phyloP scores from a whole-genome alignment of 306 rosid species.

The Vachellia collinsii region DNA sequence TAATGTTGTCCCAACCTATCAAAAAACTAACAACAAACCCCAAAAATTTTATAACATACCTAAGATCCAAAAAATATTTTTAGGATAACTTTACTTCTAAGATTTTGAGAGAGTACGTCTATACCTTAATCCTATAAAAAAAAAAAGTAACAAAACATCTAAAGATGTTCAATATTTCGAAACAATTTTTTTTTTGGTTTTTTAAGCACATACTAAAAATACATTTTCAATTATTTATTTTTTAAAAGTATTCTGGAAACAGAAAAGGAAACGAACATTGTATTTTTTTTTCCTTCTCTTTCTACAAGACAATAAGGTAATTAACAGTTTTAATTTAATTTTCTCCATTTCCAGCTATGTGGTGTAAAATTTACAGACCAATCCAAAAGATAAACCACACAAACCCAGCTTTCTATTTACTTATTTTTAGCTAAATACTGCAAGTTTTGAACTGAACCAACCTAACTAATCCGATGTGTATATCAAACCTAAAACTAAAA shows the following conservation, averaged over 20 bases:
- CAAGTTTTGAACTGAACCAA: constrained; percentile 29
- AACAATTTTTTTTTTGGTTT: too few species aligned
- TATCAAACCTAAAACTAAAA: background rate
- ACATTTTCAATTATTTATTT: background rate
- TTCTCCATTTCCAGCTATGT: background rate
- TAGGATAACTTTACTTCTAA: too few species aligned
- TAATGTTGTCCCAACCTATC: too few species aligned
- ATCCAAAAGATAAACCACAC: background rate
- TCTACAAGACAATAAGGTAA: background rate
- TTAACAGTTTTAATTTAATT: background rate
- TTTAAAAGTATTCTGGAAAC: background rate
- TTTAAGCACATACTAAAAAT: too few species aligned
- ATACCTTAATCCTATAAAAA: too few species aligned
- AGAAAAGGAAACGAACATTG: background rate
- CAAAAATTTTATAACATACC: too few species aligned
- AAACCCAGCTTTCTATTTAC: background rate
- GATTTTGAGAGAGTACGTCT: too few species aligned
- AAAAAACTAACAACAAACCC: too few species aligned
- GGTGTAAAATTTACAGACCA: background rate
- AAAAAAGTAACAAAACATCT: too few species aligned
- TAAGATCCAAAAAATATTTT: too few species aligned
- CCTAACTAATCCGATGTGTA: background rate
- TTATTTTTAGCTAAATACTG: constrained; percentile 14
- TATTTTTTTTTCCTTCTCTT: too few species aligned
- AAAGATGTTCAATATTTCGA: too few species aligned